These are phyloP conservation scores for Ophiobolus disseminans DNA, from an alignment of 2,329 filamentous ascomycete genomes.

Conservation along the genomic window DNA sequence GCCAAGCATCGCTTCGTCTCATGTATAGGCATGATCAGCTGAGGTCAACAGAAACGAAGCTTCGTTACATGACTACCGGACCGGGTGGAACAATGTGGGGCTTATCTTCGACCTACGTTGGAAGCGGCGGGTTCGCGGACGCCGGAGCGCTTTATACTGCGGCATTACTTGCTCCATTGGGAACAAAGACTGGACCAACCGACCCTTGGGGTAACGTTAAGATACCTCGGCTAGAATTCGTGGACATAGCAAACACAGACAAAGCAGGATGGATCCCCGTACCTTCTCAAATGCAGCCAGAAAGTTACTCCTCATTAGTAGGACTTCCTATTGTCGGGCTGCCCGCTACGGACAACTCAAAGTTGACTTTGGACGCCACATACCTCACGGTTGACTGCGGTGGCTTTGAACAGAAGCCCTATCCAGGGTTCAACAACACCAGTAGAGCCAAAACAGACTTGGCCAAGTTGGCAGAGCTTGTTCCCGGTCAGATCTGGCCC, in stretches of 20 bases:
- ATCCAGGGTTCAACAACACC: slow-evolving; percentile 4
- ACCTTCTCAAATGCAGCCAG: slow-evolving; percentile 17
- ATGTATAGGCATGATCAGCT: slow-evolving; percentile 19
- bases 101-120: background rate
- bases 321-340: slow-evolving; percentile 38
- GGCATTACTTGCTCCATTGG: slow-evolving; percentile 29
- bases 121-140: slow-evolving; percentile 21
- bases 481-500: slow-evolving; percentile 26
- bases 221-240: slow-evolving; percentile 30
- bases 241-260: slow-evolving; percentile 15
- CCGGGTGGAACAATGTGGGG: slow-evolving; percentile 25
- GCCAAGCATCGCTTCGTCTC: slow-evolving; percentile 46
- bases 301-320: slow-evolving; percentile 38
- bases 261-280: slow-evolving; percentile 34
- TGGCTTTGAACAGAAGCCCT: slow-evolving; percentile 9
- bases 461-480: slow-evolving; percentile 22
- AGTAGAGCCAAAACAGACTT: slow-evolving; percentile 12
- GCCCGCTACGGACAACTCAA: slow-evolving; percentile 3
- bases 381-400: slow-evolving; percentile 27
- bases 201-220: slow-evolving; percentile 48
- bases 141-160: slow-evolving; percentile 34
- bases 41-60: background rate
- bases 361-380: slow-evolving; percentile 29
- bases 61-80: slow-evolving; percentile 41
- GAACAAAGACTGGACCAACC: slow-evolving; percentile 28